These are phyloP conservation scores for Pyrus hybrid DNA, from an alignment of 331 rosid genomes.

Conservation along the genomic window DNA sequence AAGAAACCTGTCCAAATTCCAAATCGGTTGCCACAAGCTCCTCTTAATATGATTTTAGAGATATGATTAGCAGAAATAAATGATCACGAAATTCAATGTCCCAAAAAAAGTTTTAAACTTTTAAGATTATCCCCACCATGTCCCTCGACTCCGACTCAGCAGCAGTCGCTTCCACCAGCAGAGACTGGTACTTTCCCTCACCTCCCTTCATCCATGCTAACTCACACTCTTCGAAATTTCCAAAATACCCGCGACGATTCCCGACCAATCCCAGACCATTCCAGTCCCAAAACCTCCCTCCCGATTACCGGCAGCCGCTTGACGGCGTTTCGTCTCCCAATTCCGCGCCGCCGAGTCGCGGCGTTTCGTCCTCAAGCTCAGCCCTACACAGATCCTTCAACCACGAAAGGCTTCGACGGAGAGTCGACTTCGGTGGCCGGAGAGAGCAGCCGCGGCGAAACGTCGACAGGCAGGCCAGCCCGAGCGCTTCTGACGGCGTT, in stretches of 20 bases:
- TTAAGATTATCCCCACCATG: constrained; percentile 14
- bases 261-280: constrained; percentile 27
- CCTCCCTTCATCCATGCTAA: constrained; percentile 37
- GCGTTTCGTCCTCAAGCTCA: constrained; percentile 7
- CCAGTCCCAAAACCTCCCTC: not conserved
- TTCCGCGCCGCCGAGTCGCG: not conserved
- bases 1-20: not conserved
- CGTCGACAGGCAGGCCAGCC: not conserved
- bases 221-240: constrained; percentile 17
- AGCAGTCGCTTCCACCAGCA: constrained; percentile 27
- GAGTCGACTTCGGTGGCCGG: constrained; percentile 32
- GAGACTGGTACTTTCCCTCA: constrained; percentile 85
- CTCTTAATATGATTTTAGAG: not conserved
- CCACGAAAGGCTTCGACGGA: constrained; percentile 36
- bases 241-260: constrained; percentile 40
- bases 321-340: not conserved
- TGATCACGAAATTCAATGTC: not conserved
- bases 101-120: not conserved
- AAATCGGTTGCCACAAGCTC: not conserved
- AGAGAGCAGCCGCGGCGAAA: not conserved
- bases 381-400: constrained; percentile 2
- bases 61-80: not conserved
- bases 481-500: not conserved
- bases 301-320: not conserved
- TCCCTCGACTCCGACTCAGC: constrained; percentile 38